These are phyloP conservation scores for Colletotrichum filicis DNA, from an alignment of 2,329 filamentous ascomycete species.

Conservation along the genomic window DNA sequence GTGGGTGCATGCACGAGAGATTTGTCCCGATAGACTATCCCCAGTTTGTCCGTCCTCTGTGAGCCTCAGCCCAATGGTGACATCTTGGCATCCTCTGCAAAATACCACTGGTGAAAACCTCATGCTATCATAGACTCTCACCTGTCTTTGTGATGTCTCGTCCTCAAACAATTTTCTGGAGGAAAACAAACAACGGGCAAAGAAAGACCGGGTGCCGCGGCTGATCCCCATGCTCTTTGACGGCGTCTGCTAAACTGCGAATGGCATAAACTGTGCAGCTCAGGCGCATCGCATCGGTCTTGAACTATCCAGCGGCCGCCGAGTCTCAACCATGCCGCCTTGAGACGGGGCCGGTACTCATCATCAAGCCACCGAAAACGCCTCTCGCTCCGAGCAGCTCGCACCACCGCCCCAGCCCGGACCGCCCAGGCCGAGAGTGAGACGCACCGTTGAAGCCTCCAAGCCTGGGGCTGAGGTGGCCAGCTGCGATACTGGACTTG, in stretches of 20 bases:
- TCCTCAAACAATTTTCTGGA: background rate
- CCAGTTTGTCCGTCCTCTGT: constrained; percentile 11
- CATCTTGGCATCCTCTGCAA: background rate
- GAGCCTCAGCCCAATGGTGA: constrained; percentile 21
- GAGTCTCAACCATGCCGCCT: constrained; percentile 8
- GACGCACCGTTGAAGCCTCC: constrained; percentile 30
- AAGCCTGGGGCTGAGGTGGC: background rate
- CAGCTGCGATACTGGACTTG: background rate
- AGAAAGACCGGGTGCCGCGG: background rate
- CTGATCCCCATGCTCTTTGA: background rate
- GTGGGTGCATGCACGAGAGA: constrained; percentile 20
- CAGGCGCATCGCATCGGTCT: background rate
- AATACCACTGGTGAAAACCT: too few relatives aligned
- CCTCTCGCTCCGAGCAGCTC: background rate
- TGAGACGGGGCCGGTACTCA: background rate
- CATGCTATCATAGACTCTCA: background rate
- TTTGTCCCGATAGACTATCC: constrained; percentile 28
- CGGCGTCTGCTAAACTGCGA: background rate
- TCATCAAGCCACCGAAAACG: constrained; percentile 20
- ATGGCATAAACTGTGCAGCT: background rate
- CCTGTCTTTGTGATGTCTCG: background rate
- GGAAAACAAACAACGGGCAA: background rate
- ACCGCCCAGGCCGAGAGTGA: constrained; percentile 20
- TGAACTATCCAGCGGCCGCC: constrained; percentile 1
- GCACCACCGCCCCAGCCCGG: background rate